These are phyloP conservation scores for Lichtheimia corymbifera DNA, from an alignment of 371 early-diverging fungal species.

Conservation along the genomic window DNA sequence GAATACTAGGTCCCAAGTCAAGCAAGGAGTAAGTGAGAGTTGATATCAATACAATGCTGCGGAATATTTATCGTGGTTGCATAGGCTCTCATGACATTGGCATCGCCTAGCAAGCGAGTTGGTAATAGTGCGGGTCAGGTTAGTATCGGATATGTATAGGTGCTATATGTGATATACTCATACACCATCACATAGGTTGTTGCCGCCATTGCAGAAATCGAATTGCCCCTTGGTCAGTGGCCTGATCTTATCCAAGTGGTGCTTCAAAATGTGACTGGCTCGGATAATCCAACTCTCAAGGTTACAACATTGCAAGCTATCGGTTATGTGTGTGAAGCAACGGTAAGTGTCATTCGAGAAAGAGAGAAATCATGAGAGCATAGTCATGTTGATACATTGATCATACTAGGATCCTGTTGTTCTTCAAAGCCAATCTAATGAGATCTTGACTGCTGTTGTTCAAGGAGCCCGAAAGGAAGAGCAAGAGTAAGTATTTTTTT, in stretches of 20 bases:
- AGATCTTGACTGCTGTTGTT: slow-evolving; percentile 90
- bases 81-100: slow-evolving; percentile 73
- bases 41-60: slow-evolving; percentile 3
- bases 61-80: background rate
- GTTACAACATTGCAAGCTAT: slow-evolving; percentile 83
- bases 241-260: slow-evolving; percentile 78
- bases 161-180: too few species aligned
- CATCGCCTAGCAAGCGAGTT: slow-evolving; percentile 62
- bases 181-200: slow-evolving; percentile 52
- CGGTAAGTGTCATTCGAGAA: slow-evolving; percentile 53
- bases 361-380: background rate
- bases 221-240: slow-evolving; percentile 86
- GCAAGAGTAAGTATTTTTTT: slow-evolving; percentile 50
- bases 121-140: slow-evolving; percentile 80
- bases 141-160: slow-evolving; percentile 4
- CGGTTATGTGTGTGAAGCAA: slow-evolving; percentile 89
- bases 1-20: slow-evolving; percentile 49
- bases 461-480: slow-evolving; percentile 92
- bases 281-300: slow-evolving; percentile 64
- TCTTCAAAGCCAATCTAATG: slow-evolving; percentile 77
- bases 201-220: slow-evolving; percentile 90
- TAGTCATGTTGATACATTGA: background rate
- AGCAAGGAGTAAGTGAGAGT: slow-evolving; percentile 51
- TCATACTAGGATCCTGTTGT: slow-evolving; percentile 68
- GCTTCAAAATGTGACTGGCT: slow-evolving; percentile 67